phyloP scores from a whole-genome alignment of 2,329 filamentous ascomycete species.

The Claviceps purpurea region DNA sequence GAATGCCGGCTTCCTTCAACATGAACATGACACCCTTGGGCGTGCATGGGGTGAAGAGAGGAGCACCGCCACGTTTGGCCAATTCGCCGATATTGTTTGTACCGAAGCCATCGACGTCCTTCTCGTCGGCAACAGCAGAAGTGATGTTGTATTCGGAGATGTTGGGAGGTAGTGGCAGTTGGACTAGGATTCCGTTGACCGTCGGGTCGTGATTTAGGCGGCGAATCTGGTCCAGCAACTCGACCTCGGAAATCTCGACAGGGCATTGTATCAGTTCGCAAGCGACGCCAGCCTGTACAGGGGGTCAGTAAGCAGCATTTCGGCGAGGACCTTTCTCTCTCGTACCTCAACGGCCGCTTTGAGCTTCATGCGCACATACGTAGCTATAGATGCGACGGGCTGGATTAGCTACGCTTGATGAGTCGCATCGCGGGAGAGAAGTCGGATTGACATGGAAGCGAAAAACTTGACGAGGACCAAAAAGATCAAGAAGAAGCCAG shows the following conservation, averaged over 20 bases:
- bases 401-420: neutral
- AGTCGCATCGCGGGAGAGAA: constrained; percentile 5
- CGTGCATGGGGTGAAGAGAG: constrained; percentile 87
- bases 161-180: constrained; percentile 78
- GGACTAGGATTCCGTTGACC: constrained; percentile 87
- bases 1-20: constrained; percentile 68
- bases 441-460: neutral
- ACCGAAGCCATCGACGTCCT: constrained; percentile 97
- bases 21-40: constrained; percentile 95
- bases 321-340: constrained; percentile 2
- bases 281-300: constrained; percentile 65
- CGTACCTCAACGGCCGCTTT: constrained; percentile 84
- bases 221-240: constrained; percentile 72
- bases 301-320: neutral
- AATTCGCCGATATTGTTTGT: constrained; percentile 90
- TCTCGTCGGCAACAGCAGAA: constrained; percentile 79
- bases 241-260: constrained; percentile 66
- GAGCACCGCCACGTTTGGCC: constrained; percentile 83
- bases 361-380: constrained; percentile 99
- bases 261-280: constrained; percentile 79
- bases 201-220: constrained; percentile 73
- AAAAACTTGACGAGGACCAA: neutral
- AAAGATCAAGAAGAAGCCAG: neutral
- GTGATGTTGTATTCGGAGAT: constrained; percentile 86
- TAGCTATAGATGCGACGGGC: constrained; percentile 43